Evolutionary conservation across 371 early-diverging fungal genomes (phyloP), one percentile per base, ranked within the genome.

Genomic region (Mucor irregularis): DNA sequence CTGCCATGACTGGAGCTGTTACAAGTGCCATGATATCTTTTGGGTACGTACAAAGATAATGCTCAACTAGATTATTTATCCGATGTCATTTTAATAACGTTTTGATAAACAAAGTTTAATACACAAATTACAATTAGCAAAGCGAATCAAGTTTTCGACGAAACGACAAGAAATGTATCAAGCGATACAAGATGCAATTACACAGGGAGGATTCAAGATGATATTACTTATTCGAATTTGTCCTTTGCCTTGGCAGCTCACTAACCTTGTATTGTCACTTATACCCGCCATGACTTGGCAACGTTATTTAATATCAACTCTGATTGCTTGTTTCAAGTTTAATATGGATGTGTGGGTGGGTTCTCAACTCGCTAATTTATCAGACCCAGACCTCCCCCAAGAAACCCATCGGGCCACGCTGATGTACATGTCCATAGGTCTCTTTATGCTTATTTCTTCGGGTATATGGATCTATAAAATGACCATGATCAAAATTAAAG

Each of bases 311-410:
- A n/a, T 66, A 3, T 45, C 68, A 11, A 43, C 71, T 3, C 39
- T 73, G 1, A 24, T 76, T 14, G 61, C 61, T 9, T 50, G 59
- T 0, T 66, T 64, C 40, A 69, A 68, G 37, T 42, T 68, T 22
- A 58, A 58, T 39, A 39, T 68, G 16, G 73, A 73, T 49, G 71
- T 76, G 4, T 76, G 71, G 73, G 50, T 67, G n/a, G 76, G 76
- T 21, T 71, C 71, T 9, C 73, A 72, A 40, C 46, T 76, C 31
- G 71, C 73, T 8, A 62, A 56, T 38, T 49, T 76, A 6, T 58
- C 69, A 9, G 62, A 73, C 45, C 65, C 69, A 4, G 37, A 62
- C 28, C 44, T 71, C 30, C 68, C 71, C 16, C 61, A 64, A 2
- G 61, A 72, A 1, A 58, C 71, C 2, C 66, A 66, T 38, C 63